A percentile compares a stretch with the other conserved stretches of the same genome.
Evolutionary conservation across 2,329 filamentous ascomycete genomes (phyloP).

Genomic region (Aspergillus neoniger): DNA sequence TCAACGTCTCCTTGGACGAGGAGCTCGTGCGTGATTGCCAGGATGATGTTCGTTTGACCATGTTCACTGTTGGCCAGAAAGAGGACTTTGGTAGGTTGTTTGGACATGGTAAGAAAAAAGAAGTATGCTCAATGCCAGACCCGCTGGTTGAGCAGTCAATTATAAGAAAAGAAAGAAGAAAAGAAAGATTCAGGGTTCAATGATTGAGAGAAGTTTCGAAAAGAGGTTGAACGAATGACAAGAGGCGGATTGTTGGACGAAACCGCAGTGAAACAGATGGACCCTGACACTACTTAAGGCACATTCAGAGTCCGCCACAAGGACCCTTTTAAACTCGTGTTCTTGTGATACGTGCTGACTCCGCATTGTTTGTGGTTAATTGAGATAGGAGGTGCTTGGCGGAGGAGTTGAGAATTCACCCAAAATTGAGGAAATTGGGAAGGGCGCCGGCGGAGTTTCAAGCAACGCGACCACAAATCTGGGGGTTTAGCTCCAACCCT

Average conservation of each 20-base stretch:
- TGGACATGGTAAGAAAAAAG: slow-evolving; percentile 15
- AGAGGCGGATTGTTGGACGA: neutral
- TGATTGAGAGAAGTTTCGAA: neutral
- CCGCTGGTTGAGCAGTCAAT: neutral
- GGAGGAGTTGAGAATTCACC: neutral
- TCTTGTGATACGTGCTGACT: neutral
- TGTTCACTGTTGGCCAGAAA: slow-evolving; percentile 51
- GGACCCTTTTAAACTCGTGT: neutral
- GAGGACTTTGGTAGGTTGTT: slow-evolving; percentile 32
- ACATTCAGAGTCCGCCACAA: neutral
- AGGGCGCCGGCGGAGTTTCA: neutral
- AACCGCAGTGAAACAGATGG: slow-evolving; percentile 2
- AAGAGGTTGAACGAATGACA: neutral
- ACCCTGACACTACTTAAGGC: neutral
- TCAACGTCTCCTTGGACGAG: slow-evolving; percentile 39
- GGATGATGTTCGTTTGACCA: slow-evolving; percentile 51
- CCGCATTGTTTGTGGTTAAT: slow-evolving; percentile 4
- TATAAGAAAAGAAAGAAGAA: neutral
- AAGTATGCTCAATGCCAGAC: neutral
- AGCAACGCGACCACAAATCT: neutral
- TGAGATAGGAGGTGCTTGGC: neutral
- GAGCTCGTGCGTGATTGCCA: slow-evolving; percentile 48
- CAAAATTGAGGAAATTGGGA: slow-evolving; percentile 4
- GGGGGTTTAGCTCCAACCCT: neutral
- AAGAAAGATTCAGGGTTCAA: neutral